Conservation (phyloP, 352 stramenopile genomes). For the Phytophthora idaei region DNA sequence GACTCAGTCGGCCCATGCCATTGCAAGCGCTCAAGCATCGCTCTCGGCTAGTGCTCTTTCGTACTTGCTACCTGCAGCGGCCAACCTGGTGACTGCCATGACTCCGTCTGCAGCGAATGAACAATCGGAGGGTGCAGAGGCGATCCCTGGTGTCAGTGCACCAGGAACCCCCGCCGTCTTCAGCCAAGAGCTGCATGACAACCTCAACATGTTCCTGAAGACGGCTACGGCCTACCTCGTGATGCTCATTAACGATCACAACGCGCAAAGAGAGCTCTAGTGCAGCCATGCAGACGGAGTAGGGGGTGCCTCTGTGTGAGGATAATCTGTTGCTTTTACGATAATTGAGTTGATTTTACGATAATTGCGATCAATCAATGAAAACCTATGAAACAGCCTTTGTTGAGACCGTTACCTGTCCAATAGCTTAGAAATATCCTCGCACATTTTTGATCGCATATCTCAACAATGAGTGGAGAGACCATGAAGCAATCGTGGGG, state of each 20-base stretch:
- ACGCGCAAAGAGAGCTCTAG: slow-evolving; percentile 7
- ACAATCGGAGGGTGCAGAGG: not conserved
- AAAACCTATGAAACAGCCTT: slow-evolving; percentile 7
- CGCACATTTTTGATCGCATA: not conserved
- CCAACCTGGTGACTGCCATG: slow-evolving; percentile 20
- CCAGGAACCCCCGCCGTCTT: slow-evolving; percentile 21
- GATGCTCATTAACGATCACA: slow-evolving; percentile 49
- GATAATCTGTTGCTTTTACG: not conserved
- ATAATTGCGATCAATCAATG: slow-evolving; percentile 3
- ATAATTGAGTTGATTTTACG: slow-evolving; percentile 9
- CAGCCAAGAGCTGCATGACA: slow-evolving; percentile 41
- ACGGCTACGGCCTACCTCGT: slow-evolving; percentile 44
- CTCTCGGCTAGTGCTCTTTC: slow-evolving; percentile 34
- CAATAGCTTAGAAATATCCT: slow-evolving; percentile 23
- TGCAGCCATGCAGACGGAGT: not conserved
- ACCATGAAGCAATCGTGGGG: slow-evolving; percentile 21
- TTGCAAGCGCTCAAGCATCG: slow-evolving; percentile 30
- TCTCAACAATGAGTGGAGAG: slow-evolving; percentile 19
- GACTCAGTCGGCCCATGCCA: slow-evolving; percentile 22
- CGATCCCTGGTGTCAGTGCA: not conserved
- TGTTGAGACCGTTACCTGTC: slow-evolving; percentile 10
- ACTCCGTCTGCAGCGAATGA: slow-evolving; percentile 11
- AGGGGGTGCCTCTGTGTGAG: not conserved
- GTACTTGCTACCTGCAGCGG: slow-evolving; percentile 37
- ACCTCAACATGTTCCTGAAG: slow-evolving; percentile 50